These are phyloP conservation scores for Chalaropsis ovoidea DNA, from an alignment of 2,329 filamentous ascomycete genomes.

Conservation along the genomic window DNA sequence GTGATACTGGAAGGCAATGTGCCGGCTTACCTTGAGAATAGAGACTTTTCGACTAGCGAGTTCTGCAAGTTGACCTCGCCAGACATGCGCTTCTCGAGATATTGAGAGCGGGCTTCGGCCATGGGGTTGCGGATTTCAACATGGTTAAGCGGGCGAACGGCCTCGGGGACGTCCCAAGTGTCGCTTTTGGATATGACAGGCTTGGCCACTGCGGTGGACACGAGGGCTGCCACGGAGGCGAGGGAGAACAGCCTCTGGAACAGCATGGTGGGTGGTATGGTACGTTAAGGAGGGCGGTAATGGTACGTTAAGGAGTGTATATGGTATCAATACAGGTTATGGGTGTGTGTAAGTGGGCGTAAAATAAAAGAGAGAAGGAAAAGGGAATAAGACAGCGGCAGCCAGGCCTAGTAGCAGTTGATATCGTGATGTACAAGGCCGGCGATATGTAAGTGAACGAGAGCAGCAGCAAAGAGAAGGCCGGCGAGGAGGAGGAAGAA, in stretches of 20 bases:
- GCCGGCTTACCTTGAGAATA: conserved; percentile 10
- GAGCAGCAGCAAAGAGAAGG: not conserved
- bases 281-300: no score
- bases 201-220: conserved; percentile 20
- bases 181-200: conserved; percentile 9
- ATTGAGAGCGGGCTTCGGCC: conserved; percentile 24
- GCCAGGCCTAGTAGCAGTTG: not conserved
- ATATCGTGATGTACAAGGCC: not conserved
- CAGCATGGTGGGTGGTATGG: not conserved
- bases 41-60: not conserved
- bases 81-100: conserved; percentile 27
- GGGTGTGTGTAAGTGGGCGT: not conserved
- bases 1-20: not conserved
- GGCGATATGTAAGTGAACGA: not conserved
- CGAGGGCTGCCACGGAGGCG: conserved; percentile 10
- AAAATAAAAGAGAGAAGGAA: not conserved
- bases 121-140: conserved; percentile 23
- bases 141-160: conserved; percentile 24
- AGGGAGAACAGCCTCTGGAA: conserved; percentile 9
- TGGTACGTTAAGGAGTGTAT: no score
- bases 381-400: not conserved
- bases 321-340: not conserved
- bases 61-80: conserved; percentile 24
- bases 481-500: not conserved
- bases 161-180: conserved; percentile 18